Conservation (phyloP, 2,329 filamentous ascomycete genomes). For the Ophiostoma piceae region DNA sequence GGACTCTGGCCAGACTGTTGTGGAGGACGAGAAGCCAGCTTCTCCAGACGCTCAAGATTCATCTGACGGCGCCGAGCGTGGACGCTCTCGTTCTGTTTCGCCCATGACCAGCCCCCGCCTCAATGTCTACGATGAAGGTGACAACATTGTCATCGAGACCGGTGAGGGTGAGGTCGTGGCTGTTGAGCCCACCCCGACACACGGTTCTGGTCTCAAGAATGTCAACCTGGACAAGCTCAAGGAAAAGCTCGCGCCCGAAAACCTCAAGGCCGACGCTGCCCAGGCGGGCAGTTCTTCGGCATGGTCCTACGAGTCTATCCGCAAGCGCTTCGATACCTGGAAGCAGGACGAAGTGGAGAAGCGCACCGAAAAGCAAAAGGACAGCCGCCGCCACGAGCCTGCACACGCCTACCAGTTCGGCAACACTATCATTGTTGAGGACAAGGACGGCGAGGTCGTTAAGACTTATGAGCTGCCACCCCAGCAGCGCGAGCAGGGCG, state of each 20-base stretch:
- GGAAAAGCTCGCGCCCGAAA: slow-evolving; percentile 26
- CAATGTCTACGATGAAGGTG: slow-evolving; percentile 75
- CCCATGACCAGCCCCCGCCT: slow-evolving; percentile 34
- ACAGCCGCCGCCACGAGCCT: slow-evolving; percentile 57
- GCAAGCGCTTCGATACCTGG: slow-evolving; percentile 48
- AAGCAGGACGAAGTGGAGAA: slow-evolving; percentile 57
- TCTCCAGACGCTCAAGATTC: slow-evolving; percentile 5
- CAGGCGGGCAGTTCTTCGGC: slow-evolving; percentile 30
- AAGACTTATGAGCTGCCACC: slow-evolving; percentile 73
- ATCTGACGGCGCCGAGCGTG: slow-evolving; percentile 24
- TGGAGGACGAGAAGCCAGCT: slow-evolving; percentile 15
- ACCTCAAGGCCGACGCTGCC: slow-evolving; percentile 33
- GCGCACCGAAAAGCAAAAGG: slow-evolving; percentile 55
- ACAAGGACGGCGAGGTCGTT: slow-evolving; percentile 76
- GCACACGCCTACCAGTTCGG: slow-evolving; percentile 83
- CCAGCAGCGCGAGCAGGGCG: slow-evolving; percentile 36
- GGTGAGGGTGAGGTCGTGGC: slow-evolving; percentile 79
- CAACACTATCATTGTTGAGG: slow-evolving; percentile 81
- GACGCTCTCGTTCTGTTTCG: slow-evolving; percentile 22
- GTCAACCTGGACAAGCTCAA: slow-evolving; percentile 25
- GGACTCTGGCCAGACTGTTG: slow-evolving; percentile 18
- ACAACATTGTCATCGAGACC: slow-evolving; percentile 76
- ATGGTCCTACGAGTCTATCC: slow-evolving; percentile 45
- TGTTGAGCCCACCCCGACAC: slow-evolving; percentile 43
- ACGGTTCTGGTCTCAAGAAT: background rate